Evolutionary conservation across 2,329 filamentous ascomycete species (phyloP).

Genomic region (Stylonectria norvegica): DNA sequence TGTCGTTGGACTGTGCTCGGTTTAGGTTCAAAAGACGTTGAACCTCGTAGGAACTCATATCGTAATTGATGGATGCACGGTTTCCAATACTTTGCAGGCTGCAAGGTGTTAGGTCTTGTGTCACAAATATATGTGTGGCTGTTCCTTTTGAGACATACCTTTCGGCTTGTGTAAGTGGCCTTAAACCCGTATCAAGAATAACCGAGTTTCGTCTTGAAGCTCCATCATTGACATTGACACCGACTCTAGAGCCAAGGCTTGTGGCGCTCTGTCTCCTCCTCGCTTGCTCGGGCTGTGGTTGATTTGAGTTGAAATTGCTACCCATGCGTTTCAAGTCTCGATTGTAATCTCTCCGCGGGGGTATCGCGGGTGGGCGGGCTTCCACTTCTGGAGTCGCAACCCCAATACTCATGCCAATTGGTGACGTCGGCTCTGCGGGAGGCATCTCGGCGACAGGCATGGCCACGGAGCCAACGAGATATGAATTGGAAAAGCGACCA

Average conservation of each 20-base stretch:
- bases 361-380: slow-evolving; percentile 8
- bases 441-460: slow-evolving; percentile 14
- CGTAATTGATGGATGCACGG: slow-evolving; percentile 15
- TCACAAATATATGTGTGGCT: slow-evolving; percentile 8
- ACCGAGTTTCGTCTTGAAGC: slow-evolving; percentile 14
- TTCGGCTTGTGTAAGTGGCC: slow-evolving; percentile 19
- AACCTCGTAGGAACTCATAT: slow-evolving; percentile 18
- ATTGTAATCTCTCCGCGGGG: slow-evolving; percentile 14
- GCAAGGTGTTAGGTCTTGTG: slow-evolving; percentile 17
- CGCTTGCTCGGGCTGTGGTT: slow-evolving; percentile 19
- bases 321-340: slow-evolving; percentile 16
- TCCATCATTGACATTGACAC: background rate
- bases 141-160: slow-evolving; percentile 17
- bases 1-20: slow-evolving; percentile 14
- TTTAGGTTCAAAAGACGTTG: slow-evolving; percentile 14
- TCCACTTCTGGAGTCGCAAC: slow-evolving; percentile 17
- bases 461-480: slow-evolving; percentile 29
- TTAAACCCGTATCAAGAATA: slow-evolving; percentile 12
- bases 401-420: slow-evolving; percentile 18
- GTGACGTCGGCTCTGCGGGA: slow-evolving; percentile 11
- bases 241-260: slow-evolving; percentile 6
- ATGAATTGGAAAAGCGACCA: slow-evolving; percentile 31
- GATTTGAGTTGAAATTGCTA: slow-evolving; percentile 12
- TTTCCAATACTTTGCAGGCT: slow-evolving; percentile 16
- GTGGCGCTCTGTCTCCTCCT: slow-evolving; percentile 13